Conservation (phyloP, 805 yeast genomes). For the Nakazawaea holstii region DNA sequence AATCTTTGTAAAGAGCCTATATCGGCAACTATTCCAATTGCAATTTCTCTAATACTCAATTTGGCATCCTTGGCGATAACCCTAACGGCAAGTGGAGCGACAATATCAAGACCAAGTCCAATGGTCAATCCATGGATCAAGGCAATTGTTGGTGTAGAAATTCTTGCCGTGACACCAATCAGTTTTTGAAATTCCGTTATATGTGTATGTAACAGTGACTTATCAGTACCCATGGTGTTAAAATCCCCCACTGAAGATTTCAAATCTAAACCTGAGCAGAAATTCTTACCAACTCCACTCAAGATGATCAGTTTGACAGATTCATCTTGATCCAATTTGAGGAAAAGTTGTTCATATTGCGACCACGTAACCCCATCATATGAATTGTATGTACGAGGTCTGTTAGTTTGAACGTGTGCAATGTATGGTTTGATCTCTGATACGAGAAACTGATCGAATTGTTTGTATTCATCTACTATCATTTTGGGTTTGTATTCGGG, state of each 20-base stretch:
- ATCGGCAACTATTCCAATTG: constrained; percentile 73
- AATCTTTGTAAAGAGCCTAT: constrained; percentile 72
- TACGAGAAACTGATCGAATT: constrained; percentile 31
- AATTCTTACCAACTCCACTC: constrained; percentile 48
- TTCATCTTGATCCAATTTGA: constrained; percentile 35
- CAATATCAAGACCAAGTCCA: constrained; percentile 68
- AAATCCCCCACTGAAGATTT: constrained; percentile 21
- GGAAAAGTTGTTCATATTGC: constrained; percentile 46
- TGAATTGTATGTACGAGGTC: constrained; percentile 57
- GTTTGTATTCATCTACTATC: background rate
- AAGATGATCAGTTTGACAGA: constrained; percentile 51
- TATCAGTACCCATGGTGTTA: constrained; percentile 16
- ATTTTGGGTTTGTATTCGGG: background rate
- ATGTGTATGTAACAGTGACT: constrained; percentile 27
- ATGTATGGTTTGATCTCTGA: constrained; percentile 39
- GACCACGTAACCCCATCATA: constrained; percentile 49
- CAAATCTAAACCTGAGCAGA: constrained; percentile 65
- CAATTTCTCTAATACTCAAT: constrained; percentile 63
- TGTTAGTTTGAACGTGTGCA: constrained; percentile 54
- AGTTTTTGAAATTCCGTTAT: constrained; percentile 56
- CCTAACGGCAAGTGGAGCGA: constrained; percentile 54
- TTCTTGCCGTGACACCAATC: constrained; percentile 41
- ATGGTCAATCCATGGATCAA: constrained; percentile 58
- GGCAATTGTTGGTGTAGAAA: constrained; percentile 57
- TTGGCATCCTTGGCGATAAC: constrained; percentile 45